Conservation (phyloP, 2,329 filamentous ascomycete species). For the Fusarium compactum region DNA sequence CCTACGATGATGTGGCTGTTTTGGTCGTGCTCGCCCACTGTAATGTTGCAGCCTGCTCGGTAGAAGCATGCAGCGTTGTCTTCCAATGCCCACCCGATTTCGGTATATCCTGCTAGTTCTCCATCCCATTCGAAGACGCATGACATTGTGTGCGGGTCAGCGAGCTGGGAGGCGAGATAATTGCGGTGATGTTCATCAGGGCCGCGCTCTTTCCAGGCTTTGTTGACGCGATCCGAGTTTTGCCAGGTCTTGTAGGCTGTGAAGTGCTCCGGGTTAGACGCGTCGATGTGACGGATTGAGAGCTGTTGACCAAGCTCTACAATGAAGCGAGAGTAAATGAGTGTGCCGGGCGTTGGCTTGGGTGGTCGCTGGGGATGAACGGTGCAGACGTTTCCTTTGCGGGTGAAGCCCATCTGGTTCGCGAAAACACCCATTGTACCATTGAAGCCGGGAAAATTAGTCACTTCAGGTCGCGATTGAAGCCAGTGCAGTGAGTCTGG, state of each 20-base stretch:
- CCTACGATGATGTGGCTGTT: constrained; percentile 47
- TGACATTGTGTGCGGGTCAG: constrained; percentile 46
- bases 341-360: constrained; percentile 41
- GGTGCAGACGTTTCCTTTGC: constrained; percentile 47
- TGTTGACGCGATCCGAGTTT: constrained; percentile 48
- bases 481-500: constrained; percentile 46
- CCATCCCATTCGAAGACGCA: constrained; percentile 49
- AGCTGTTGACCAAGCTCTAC: constrained; percentile 44
- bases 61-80: constrained; percentile 48
- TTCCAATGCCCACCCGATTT: constrained; percentile 47
- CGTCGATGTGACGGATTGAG: constrained; percentile 45
- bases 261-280: constrained; percentile 43
- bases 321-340: constrained; percentile 47
- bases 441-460: constrained; percentile 43
- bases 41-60: constrained; percentile 45
- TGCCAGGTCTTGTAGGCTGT: constrained; percentile 45
- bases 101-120: constrained; percentile 45
- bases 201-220: constrained; percentile 46
- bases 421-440: constrained; percentile 41
- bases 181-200: constrained; percentile 46
- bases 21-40: constrained; percentile 47
- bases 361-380: constrained; percentile 46
- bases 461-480: constrained; percentile 41
- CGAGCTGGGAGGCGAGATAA: constrained; percentile 43
- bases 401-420: constrained; percentile 45